Percentiles rank a stretch among this genome's conserved stretches.
phyloP scores from a whole-genome alignment of 2,329 filamentous ascomycete species.

The Orbilia quercus region DNA sequence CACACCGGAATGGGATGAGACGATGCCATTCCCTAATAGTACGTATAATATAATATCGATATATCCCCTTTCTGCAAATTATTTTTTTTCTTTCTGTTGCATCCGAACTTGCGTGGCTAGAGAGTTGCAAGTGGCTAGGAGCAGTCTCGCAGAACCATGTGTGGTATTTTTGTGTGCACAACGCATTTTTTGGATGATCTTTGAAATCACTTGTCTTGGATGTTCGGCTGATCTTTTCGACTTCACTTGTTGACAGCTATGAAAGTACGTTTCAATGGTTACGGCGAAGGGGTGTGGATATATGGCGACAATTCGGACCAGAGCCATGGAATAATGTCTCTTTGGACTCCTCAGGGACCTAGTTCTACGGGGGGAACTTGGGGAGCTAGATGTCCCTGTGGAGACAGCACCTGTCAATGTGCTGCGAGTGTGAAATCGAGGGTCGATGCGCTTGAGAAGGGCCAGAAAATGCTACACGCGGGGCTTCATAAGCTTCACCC shows the following conservation, averaged over 20 bases:
- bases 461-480: conserved; percentile 11
- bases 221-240: conserved; percentile 4
- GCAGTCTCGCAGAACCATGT: too few relatives aligned
- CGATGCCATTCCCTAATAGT: conserved; percentile 57
- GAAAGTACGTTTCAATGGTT: conserved; percentile 53
- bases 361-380: conserved; percentile 39
- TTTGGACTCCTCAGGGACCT: conserved; percentile 40
- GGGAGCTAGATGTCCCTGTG: conserved; percentile 39
- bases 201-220: neutral
- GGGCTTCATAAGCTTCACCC: conserved; percentile 9
- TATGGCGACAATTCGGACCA: conserved; percentile 53
- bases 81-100: too few relatives aligned
- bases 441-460: conserved; percentile 20
- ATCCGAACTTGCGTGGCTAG: neutral
- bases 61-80: neutral
- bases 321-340: conserved; percentile 43
- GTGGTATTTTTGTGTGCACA: conserved; percentile 28
- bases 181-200: conserved; percentile 17
- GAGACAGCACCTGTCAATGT: conserved; percentile 28
- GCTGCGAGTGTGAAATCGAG: conserved; percentile 26
- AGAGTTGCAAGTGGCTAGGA: too few relatives aligned
- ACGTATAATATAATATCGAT: too few relatives aligned
- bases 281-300: conserved; percentile 50
- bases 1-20: conserved; percentile 57
- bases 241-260: conserved; percentile 31